Conservation (phyloP, 805 yeast genomes). For the Suhomyces sp. region DNA sequence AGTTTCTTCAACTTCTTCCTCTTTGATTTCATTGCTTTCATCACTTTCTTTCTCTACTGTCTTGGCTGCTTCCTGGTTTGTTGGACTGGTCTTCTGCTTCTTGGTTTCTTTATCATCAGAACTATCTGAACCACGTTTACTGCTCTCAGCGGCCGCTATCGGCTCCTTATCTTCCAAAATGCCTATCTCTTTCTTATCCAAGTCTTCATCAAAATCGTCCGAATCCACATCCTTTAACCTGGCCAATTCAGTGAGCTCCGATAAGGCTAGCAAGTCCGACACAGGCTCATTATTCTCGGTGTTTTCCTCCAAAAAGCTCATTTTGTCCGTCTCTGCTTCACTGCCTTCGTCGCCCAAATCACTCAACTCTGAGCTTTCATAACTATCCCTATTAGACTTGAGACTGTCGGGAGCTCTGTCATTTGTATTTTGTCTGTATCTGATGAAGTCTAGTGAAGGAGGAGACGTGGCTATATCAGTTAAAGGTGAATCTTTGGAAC, state of each 20-base stretch:
- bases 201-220: conserved; percentile 18
- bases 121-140: not conserved
- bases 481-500: conserved; percentile 36
- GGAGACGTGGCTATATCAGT: conserved; percentile 43
- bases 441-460: conserved; percentile 30
- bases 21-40: not conserved
- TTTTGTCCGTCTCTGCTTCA: conserved; percentile 89
- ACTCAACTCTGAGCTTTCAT: conserved; percentile 43
- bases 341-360: conserved; percentile 63
- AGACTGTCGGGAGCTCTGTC: not conserved
- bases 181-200: not conserved
- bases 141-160: no score
- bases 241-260: conserved; percentile 43
- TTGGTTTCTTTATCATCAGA: not conserved
- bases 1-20: conserved; percentile 5
- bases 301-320: conserved; percentile 54
- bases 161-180: not conserved
- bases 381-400: conserved; percentile 11
- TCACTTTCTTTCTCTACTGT: conserved; percentile 2
- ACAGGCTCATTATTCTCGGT: conserved; percentile 18
- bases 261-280: conserved; percentile 38
- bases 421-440: conserved; percentile 2
- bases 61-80: conserved; percentile 4
- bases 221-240: conserved; percentile 36
- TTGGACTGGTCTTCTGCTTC: not conserved